A percentile compares a stretch with the other conserved stretches of the same genome.
Conservation (phyloP, 371 early-diverging fungal genomes). For the Cokeromyces recurvatus region DNA sequence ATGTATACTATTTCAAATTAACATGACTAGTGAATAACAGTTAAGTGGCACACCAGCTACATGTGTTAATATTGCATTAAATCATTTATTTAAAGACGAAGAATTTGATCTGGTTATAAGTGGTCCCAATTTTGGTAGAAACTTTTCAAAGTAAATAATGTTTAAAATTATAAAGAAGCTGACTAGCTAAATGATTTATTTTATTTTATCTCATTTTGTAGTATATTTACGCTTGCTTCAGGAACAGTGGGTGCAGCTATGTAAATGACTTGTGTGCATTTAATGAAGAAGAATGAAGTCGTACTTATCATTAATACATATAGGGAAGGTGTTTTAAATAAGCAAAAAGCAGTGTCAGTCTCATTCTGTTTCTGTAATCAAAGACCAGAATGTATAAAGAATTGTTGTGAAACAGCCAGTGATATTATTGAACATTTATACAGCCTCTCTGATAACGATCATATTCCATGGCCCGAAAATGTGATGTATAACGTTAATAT, state of each 20-base stretch:
- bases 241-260: slow-evolving; percentile 45
- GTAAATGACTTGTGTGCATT: too few species aligned
- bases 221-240: slow-evolving; percentile 37
- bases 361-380: slow-evolving; percentile 37
- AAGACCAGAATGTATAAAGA: slow-evolving; percentile 18
- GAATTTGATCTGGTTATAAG: slow-evolving; percentile 41
- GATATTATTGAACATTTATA: slow-evolving; percentile 30
- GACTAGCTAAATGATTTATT: too few species aligned
- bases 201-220: too few species aligned
- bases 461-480: slow-evolving; percentile 30
- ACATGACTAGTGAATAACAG: slow-evolving; percentile 2
- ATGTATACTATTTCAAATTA: neutral
- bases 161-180: too few species aligned
- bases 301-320: too few species aligned
- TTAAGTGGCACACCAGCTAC: slow-evolving; percentile 41
- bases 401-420: slow-evolving; percentile 32
- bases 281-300: too few species aligned
- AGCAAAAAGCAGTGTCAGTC: slow-evolving; percentile 34
- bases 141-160: slow-evolving; percentile 30
- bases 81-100: slow-evolving; percentile 31
- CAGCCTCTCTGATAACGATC: neutral
- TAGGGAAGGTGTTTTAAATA: slow-evolving; percentile 34
- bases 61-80: slow-evolving; percentile 36
- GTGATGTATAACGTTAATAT: slow-evolving; percentile 40
- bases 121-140: slow-evolving; percentile 43